phyloP scores from a whole-genome alignment of 306 rosid species.

The Prunus salicina region DNA sequence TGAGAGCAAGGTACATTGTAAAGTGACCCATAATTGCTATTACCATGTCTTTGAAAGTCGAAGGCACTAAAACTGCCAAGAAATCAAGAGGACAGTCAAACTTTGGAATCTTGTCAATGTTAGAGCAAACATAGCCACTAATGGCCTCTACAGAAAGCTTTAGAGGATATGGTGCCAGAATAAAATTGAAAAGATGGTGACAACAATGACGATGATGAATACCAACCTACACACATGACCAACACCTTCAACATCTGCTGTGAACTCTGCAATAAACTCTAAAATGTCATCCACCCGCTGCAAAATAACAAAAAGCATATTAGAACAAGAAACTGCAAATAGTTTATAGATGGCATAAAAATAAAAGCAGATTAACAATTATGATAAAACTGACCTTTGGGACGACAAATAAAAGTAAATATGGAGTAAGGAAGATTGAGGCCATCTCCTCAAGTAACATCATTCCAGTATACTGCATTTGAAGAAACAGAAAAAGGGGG shows the following conservation, averaged over 20 bases:
- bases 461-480: conserved; percentile 82
- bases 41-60: conserved; percentile 82
- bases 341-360: neutral
- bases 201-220: conserved; percentile 3
- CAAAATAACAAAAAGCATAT: conserved; percentile 24
- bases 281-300: conserved; percentile 93
- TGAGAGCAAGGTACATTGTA: conserved; percentile 41
- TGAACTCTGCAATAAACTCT: conserved; percentile 76
- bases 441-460: conserved; percentile 99
- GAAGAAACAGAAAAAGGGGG: neutral
- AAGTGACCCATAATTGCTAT: conserved; percentile 73
- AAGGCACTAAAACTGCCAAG: conserved; percentile 68
- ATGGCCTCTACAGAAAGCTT: neutral
- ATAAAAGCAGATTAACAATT: conserved; percentile 8
- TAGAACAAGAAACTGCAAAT: conserved; percentile 15
- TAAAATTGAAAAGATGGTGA: neutral
- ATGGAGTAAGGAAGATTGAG: conserved; percentile 94
- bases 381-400: conserved; percentile 58
- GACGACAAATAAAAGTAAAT: conserved; percentile 71
- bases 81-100: conserved; percentile 16
- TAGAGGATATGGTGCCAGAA: conserved; percentile 2
- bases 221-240: conserved; percentile 97
- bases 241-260: conserved; percentile 86
- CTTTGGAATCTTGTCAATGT: neutral
- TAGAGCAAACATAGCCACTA: neutral